Conservation (phyloP, 148 eudicot species). For the Chenopodium album region DNA sequence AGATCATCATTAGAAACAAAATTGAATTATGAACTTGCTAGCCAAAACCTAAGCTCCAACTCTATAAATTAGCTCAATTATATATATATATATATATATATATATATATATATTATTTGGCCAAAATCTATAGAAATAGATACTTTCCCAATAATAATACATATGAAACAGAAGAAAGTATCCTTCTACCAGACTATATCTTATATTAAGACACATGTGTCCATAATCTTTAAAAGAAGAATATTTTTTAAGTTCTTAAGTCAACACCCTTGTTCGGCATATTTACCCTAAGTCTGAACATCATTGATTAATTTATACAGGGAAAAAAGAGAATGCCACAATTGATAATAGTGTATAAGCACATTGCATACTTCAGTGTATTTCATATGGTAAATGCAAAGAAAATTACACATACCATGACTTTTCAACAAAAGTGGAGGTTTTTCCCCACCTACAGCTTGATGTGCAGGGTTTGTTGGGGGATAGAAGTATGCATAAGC, state of each 20-base stretch:
- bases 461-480: constrained; percentile 69
- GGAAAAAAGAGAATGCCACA: not conserved
- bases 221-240: not conserved
- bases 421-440: constrained; percentile 88
- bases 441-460: constrained; percentile 64
- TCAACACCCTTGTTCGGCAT: not conserved
- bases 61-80: too few species aligned
- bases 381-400: not conserved
- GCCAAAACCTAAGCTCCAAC: too few species aligned
- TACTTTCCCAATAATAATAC: not conserved
- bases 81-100: too few species aligned
- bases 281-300: not conserved
- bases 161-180: not conserved
- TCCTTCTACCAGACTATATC: not conserved
- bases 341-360: not conserved
- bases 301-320: not conserved
- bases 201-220: not conserved
- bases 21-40: too few species aligned
- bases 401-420: constrained; percentile 53
- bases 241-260: not conserved
- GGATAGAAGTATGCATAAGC: constrained; percentile 95
- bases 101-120: not conserved
- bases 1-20: too few species aligned
- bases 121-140: not conserved
- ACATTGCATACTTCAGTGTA: not conserved